Evolutionary conservation across 1,284 basidiomycete species (phyloP).

Genomic region (Irpex sp.): DNA sequence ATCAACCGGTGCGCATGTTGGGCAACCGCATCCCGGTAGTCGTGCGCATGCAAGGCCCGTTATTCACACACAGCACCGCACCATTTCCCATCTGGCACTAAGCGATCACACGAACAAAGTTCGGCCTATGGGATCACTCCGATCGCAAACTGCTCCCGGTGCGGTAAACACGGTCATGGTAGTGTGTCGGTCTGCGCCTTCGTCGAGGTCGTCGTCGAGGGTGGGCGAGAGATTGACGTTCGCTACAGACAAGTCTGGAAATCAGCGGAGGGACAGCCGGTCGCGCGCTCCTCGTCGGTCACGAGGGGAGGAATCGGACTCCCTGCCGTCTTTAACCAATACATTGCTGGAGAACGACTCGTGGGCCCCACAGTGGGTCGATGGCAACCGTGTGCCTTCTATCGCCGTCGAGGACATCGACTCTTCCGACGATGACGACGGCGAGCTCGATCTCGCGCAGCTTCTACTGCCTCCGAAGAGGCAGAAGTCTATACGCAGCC

Average conservation of each 20-base stretch:
- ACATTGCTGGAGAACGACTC: constrained; percentile 38
- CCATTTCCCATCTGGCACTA: constrained; percentile 9
- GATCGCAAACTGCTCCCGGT: constrained; percentile 28
- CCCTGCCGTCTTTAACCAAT: constrained; percentile 37
- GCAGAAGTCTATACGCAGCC: constrained; percentile 65
- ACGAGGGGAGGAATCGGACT: constrained; percentile 14
- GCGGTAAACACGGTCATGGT: constrained; percentile 52
- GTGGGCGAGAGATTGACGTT: constrained; percentile 19
- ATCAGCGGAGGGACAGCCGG: background rate
- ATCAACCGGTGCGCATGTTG: constrained; percentile 40
- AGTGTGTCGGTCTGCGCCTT: constrained; percentile 61
- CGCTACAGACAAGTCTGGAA: constrained; percentile 13
- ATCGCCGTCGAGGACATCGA: constrained; percentile 26
- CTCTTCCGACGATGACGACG: constrained; percentile 47
- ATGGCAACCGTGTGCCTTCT: constrained; percentile 20
- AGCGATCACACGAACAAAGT: constrained; percentile 17
- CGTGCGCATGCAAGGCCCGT: constrained; percentile 16
- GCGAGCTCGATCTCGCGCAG: constrained; percentile 60
- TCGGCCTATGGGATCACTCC: constrained; percentile 21
- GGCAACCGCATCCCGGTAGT: constrained; percentile 32
- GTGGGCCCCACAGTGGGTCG: constrained; percentile 29
- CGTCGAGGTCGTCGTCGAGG: constrained; percentile 34
- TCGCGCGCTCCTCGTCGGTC: background rate
- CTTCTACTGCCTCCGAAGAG: constrained; percentile 69
- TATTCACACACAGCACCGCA: constrained; percentile 16